Conservation (phyloP, 2,329 filamentous ascomycete genomes). For the Pestalotiopsis sp. region DNA sequence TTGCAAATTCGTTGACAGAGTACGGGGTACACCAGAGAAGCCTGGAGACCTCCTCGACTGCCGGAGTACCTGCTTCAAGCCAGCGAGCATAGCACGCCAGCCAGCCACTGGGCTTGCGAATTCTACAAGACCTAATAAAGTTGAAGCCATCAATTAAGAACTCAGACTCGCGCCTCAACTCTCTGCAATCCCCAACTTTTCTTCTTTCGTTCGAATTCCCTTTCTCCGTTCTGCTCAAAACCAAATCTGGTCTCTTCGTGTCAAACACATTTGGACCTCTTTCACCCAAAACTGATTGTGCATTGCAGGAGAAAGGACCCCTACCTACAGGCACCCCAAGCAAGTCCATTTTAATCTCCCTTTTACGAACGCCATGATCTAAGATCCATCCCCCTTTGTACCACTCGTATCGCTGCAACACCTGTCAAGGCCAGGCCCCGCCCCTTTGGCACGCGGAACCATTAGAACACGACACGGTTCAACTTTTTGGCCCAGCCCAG, state of each 20-base stretch:
- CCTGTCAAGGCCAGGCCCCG: background rate
- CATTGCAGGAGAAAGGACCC: background rate
- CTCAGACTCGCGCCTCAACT: conserved; percentile 2
- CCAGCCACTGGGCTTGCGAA: too few species aligned
- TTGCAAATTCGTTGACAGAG: background rate
- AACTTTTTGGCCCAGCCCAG: conserved; percentile 1
- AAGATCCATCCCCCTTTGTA: conserved; percentile 2
- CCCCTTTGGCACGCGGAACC: conserved; percentile 1
- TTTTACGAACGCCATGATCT: conserved; percentile 11
- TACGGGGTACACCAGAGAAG: too few species aligned
- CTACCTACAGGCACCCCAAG: background rate
- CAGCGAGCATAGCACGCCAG: background rate
- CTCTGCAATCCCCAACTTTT: background rate
- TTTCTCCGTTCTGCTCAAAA: background rate
- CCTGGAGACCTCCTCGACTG: background rate
- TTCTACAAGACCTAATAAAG: background rate
- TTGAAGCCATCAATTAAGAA: conserved; percentile 1
- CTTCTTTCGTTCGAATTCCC: background rate
- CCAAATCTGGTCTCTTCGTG: background rate
- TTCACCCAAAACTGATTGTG: background rate
- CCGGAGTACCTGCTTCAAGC: background rate
- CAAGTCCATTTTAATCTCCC: conserved; percentile 6
- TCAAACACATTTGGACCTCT: background rate
- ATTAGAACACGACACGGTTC: conserved; percentile 5
- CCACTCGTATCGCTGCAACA: conserved; percentile 4